phyloP scores from a whole-genome alignment of 495 filamentous ascomycete genomes.

The Opeltia flavorubescens region DNA sequence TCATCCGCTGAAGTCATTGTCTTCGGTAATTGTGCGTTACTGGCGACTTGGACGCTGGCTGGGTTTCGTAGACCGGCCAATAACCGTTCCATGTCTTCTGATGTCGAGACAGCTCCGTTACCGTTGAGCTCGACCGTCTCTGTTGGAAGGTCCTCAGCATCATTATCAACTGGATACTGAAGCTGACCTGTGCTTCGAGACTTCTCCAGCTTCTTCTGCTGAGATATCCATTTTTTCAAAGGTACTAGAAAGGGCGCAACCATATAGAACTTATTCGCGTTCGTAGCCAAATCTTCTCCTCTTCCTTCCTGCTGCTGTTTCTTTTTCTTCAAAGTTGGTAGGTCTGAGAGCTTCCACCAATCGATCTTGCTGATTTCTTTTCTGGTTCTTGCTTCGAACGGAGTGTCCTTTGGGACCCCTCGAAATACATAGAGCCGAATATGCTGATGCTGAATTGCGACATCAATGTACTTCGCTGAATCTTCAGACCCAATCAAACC shows the following conservation, averaged over 20 bases:
- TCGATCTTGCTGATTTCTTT: slow-evolving; percentile 95
- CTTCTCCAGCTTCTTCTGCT: slow-evolving; percentile 56
- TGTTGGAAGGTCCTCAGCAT: not conserved
- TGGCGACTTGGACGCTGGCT: not conserved
- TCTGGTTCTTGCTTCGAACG: slow-evolving; percentile 77
- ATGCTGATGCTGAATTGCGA: slow-evolving; percentile 83
- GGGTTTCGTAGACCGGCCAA: not conserved
- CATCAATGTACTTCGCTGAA: slow-evolving; percentile 64
- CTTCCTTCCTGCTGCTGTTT: slow-evolving; percentile 42
- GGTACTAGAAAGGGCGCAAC: slow-evolving; percentile 81
- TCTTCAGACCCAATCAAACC: slow-evolving; percentile 54
- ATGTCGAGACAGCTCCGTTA: not conserved
- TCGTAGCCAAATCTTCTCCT: slow-evolving; percentile 36
- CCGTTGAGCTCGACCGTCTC: not conserved
- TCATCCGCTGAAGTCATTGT: slow-evolving; percentile 23
- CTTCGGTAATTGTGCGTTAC: not conserved
- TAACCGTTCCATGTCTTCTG: not conserved
- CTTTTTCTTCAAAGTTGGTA: slow-evolving; percentile 67
- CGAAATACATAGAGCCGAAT: slow-evolving; percentile 84
- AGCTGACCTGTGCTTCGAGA: slow-evolving; percentile 21
- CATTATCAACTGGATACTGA: slow-evolving; percentile 4
- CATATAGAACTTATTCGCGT: slow-evolving; percentile 90
- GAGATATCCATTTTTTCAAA: slow-evolving; percentile 79
- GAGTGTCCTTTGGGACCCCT: slow-evolving; percentile 67
- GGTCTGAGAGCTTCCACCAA: slow-evolving; percentile 80